phyloP scores from a whole-genome alignment of 768 basidiomycete species.

The Xerocomellus amylosporus region DNA sequence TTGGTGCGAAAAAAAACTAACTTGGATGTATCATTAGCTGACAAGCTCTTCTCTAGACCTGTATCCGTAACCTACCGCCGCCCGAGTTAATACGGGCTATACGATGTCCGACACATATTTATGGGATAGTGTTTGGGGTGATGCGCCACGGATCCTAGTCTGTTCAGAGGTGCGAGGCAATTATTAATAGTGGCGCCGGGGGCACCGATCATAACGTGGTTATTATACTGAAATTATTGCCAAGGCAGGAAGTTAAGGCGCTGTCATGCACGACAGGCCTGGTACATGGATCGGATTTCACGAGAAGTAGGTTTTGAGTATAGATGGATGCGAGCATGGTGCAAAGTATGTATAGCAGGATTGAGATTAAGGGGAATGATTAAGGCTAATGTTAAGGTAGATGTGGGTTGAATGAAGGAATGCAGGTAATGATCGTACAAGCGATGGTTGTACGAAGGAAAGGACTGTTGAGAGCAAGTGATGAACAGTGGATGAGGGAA shows the following conservation, averaged over 20 bases:
- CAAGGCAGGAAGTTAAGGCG: neutral
- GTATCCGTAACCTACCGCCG: slow-evolving; percentile 33
- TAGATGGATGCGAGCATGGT: neutral
- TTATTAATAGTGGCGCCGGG: neutral
- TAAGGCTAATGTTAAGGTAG: neutral
- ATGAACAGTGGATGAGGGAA: neutral
- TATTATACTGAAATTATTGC: neutral
- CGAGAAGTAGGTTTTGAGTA: neutral
- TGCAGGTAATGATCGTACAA: slow-evolving; percentile 10
- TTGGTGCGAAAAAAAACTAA: slow-evolving; percentile 31
- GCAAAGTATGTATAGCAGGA: slow-evolving; percentile 3
- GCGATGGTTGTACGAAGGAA: neutral
- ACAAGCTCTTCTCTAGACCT: slow-evolving; percentile 25
- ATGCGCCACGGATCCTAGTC: slow-evolving; percentile 10
- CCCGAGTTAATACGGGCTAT: slow-evolving; percentile 21
- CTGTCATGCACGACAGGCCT: neutral
- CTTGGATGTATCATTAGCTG: slow-evolving; percentile 31
- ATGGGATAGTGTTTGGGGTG: slow-evolving; percentile 8
- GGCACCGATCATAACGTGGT: neutral
- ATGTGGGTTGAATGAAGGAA: slow-evolving; percentile 7
- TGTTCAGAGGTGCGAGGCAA: neutral
- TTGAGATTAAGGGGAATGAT: neutral
- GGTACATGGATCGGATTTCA: neutral
- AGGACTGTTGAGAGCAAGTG: neutral
- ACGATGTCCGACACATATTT: slow-evolving; percentile 29